Base-by-base conservation (phyloP, 164 flowering plant species). In the Aristolochia contorta region DNA sequence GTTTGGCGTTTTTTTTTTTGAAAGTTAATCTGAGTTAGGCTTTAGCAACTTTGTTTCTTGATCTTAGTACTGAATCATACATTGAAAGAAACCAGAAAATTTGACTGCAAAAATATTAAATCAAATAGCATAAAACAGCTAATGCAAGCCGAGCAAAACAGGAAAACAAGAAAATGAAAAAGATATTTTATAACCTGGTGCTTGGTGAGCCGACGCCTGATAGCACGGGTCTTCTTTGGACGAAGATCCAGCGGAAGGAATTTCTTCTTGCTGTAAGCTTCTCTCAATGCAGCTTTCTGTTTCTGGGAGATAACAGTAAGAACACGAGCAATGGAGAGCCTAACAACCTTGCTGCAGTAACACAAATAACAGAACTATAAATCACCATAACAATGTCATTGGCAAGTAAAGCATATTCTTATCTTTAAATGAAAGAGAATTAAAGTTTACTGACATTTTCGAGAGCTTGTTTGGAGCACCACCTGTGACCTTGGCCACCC, bases 181-280 rank as follows among this genome's bases (percentile, higher is more conserved):
- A 10, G 9, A 37, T 8, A 37, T 37, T n/a, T n/a, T 37, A 37
- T 37, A 37, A 88, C 88, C 88, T 88, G 92, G 62, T 88, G 83
- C 64, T 88, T 88, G 51, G 96, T 88, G 15, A 88, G 89, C 57
- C 87, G 79, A 18, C 79, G 80, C 37, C 90, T 79, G 54, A 86
- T 88, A 54, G 90, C 90, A 54, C 90, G 73, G 64, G 96, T 88
- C 75, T 86, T 86, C 87, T 86, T 86, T 22, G 92, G 92, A 59
- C 96, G 84, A 37, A 88, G 78, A 68, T 88, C 96, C 60, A 86
- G 80, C 0, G 92, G 96, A 72, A 86, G 51, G 25, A 56, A 73
- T 76, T 84, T 88, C 85, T 86, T 74, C 37, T 81, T 84, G 83
- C 83, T 84, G 78, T 81, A 84, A 0, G 72, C 88, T 47, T 84